Evolutionary conservation across 1,139 yeast genomes (phyloP), one percentile per base, ranked within the genome.

Genomic region (Saccharomycopsis hybrid): DNA sequence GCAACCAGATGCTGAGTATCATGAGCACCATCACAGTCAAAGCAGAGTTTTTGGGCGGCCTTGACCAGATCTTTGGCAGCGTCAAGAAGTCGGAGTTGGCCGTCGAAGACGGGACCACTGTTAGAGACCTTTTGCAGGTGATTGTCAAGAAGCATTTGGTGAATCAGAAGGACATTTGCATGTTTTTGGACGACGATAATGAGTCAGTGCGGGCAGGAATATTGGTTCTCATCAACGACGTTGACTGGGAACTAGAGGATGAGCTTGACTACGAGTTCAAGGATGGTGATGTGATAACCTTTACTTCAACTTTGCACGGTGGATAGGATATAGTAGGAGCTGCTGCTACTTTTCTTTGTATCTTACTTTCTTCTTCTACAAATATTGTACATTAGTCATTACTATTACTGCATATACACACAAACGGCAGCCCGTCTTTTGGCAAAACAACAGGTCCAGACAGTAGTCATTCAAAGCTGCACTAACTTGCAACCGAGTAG

Each of bases 181-280:
- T 89, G 35, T 88, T 90, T 62, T 73, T 90, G 11, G 95, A 87
- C 59, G 92, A 88, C 59, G 95, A 73, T 4, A 75, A 69, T 1
- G 66, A 71, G 63, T 63, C 74, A 1, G 80, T 85, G 5, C 79
- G 97, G 49, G 96, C 97, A 0, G 98, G 98, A 1, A 88, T 92
- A 43, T 71, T 92, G 56, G 96, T 92, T 5, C 73, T 92, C 51
- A 84, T 92, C 56, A 92, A 92, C 61, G 98, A 92, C 62, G 82
- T 96, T 0, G 98, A 92, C 67, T 92, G 98, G 98, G 98, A 92
- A 62, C 68, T 92, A 32, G 95, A 89, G 62, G 97, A 90, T 8
- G 89, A 82, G 66, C 92, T 86, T 59, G 84, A 78, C 8, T 89
- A 89, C 59, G 78, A 74, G 18, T 65, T 92, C 25, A 86, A 86